Percentiles rank a stretch among this genome's conserved stretches.
Evolutionary conservation across 345 rosid species (phyloP).

Genomic region (Dipteronia dyeriana): DNA sequence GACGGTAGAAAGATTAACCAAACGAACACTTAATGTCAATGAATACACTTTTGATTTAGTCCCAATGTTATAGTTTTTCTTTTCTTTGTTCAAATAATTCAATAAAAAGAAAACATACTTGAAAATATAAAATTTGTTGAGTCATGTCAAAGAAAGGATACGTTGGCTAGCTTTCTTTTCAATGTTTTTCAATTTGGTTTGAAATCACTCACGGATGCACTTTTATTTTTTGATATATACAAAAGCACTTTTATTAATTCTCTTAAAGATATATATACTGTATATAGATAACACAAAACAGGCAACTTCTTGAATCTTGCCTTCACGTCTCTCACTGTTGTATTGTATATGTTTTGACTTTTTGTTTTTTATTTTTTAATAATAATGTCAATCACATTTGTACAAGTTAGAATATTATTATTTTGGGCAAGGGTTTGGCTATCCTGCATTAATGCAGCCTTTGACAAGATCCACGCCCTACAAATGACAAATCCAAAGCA

Average conservation of each 20-base stretch:
- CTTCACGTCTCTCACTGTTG: conserved; percentile 1
- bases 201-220: conserved; percentile 16
- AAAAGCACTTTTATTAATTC: conserved; percentile 1
- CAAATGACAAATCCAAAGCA: no score
- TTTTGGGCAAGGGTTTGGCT: conserved; percentile 3
- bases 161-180: not conserved
- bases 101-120: not conserved
- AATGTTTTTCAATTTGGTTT: not conserved
- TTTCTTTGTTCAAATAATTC: no score
- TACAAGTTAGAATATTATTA: not conserved
- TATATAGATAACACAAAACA: no score
- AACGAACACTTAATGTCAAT: no score
- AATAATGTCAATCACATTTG: not conserved
- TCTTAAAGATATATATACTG: not conserved
- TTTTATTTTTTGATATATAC: not conserved
- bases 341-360: not conserved
- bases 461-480: no score
- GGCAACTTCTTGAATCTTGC: not conserved
- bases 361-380: not conserved
- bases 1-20: no score
- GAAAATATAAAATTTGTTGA: not conserved
- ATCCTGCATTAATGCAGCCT: not conserved
- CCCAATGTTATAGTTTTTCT: no score
- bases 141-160: not conserved
- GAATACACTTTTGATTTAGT: not conserved